Conservation (phyloP, 2,329 filamentous ascomycete genomes). For the Arthroderma sp. region DNA sequence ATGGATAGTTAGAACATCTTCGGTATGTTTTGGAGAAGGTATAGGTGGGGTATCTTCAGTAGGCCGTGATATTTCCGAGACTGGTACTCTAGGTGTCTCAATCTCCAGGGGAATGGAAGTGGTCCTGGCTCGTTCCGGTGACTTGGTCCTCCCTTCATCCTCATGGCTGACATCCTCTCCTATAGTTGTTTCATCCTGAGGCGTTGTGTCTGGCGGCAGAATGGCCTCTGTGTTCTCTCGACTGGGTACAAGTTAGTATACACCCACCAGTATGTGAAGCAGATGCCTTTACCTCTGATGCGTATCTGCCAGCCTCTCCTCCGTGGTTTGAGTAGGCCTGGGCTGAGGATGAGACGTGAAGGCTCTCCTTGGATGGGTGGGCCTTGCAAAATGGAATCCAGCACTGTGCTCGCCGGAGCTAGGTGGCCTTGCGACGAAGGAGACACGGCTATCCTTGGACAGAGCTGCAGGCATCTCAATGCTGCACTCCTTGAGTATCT, state of each 20-base stretch:
- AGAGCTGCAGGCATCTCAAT: slow-evolving; percentile 9
- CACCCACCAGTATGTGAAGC: not conserved
- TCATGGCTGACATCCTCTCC: not conserved
- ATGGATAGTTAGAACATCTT: not conserved
- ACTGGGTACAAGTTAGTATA: not conserved
- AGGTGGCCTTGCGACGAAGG: slow-evolving; percentile 24
- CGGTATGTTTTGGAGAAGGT: not conserved
- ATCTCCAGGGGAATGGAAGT: not conserved
- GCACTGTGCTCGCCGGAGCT: slow-evolving; percentile 21
- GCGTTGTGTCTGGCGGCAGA: not conserved
- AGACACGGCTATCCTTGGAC: slow-evolving; percentile 12
- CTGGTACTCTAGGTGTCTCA: too few relatives aligned
- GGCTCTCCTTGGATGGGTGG: slow-evolving; percentile 15
- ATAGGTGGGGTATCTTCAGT: not conserved
- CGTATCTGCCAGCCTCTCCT: not conserved
- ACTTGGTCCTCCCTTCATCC: not conserved
- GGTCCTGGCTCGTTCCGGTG: not conserved
- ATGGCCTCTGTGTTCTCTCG: not conserved
- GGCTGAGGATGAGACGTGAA: slow-evolving; percentile 11
- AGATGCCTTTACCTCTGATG: not conserved
- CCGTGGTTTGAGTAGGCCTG: not conserved
- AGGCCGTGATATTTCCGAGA: not conserved
- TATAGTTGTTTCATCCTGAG: too few relatives aligned
- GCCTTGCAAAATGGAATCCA: slow-evolving; percentile 27
- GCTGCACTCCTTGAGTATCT: slow-evolving; percentile 15